These are phyloP conservation scores for Dioscorea dumetorum DNA, from an alignment of 106 monocot species.

Conservation along the genomic window DNA sequence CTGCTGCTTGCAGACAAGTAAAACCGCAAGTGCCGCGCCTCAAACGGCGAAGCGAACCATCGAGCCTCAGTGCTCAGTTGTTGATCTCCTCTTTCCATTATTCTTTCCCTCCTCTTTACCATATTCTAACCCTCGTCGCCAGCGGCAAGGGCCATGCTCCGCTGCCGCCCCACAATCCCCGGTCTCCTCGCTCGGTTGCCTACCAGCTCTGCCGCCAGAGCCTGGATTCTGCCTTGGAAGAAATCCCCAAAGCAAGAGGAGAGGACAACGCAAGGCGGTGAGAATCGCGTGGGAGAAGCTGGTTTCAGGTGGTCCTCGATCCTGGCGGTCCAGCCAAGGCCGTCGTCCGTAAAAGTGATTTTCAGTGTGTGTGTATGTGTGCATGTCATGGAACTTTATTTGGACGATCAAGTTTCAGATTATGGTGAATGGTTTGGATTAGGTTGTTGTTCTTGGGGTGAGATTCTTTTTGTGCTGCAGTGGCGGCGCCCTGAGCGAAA, in stretches of 20 bases:
- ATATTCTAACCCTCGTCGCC: neutral
- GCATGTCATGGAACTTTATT: neutral
- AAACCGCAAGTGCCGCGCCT: too few relatives aligned
- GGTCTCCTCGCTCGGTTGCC: neutral
- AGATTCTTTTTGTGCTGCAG: slow-evolving; percentile 92
- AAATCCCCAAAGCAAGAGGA: slow-evolving; percentile 9
- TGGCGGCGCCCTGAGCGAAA: slow-evolving; percentile 90
- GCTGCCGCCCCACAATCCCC: neutral
- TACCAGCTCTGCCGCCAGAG: slow-evolving; percentile 6
- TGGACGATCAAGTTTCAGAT: neutral
- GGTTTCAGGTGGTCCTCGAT: slow-evolving; percentile 94
- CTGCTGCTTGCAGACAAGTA: too few relatives aligned
- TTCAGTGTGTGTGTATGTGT: too few relatives aligned
- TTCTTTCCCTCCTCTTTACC: neutral
- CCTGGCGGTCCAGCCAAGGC: slow-evolving; percentile 65
- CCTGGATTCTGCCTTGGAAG: slow-evolving; percentile 22
- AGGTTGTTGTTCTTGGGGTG: slow-evolving; percentile 94
- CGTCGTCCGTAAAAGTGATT: too few relatives aligned
- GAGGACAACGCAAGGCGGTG: slow-evolving; percentile 54
- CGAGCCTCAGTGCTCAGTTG: too few relatives aligned
- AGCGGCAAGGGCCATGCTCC: neutral
- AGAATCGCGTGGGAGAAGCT: slow-evolving; percentile 94
- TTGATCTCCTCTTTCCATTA: too few relatives aligned
- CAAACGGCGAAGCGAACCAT: too few relatives aligned
- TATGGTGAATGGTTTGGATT: neutral